These are phyloP conservation scores for Candida nonsorbophila DNA, from an alignment of 805 yeast genomes.

Conservation along the genomic window DNA sequence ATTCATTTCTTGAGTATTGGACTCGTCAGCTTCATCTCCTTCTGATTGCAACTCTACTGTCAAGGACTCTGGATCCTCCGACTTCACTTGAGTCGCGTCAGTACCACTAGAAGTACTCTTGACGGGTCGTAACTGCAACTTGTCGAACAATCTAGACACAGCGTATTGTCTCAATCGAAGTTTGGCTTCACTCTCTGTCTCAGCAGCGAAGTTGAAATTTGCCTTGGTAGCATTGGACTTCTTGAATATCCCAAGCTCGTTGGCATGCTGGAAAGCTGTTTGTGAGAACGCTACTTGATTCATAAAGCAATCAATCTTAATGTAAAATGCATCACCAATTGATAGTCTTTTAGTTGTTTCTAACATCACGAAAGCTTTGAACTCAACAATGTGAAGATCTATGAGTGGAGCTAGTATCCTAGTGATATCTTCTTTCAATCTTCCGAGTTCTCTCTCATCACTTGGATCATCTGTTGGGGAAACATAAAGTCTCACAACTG, in stretches of 20 bases:
- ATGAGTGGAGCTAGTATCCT: constrained; percentile 60
- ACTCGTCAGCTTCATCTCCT: background rate
- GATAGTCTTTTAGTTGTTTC: constrained; percentile 51
- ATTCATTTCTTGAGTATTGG: constrained; percentile 38
- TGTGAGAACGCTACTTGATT: constrained; percentile 29
- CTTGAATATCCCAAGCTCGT: constrained; percentile 7
- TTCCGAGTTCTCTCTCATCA: constrained; percentile 61
- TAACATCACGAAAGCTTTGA: constrained; percentile 54
- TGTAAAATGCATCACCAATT: constrained; percentile 70
- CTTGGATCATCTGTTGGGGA: constrained; percentile 10
- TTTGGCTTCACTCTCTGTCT: constrained; percentile 48
- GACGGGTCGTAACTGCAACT: constrained; percentile 31
- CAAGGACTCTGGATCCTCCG: constrained; percentile 14
- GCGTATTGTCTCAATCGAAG: constrained; percentile 52
- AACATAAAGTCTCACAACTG: constrained; percentile 30
- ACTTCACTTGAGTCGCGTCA: constrained; percentile 12
- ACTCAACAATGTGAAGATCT: constrained; percentile 47
- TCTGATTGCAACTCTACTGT: constrained; percentile 6
- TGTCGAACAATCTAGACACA: constrained; percentile 49
- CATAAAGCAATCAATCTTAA: constrained; percentile 66
- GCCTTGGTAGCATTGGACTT: constrained; percentile 12
- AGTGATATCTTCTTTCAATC: constrained; percentile 69
- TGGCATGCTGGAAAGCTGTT: constrained; percentile 6
- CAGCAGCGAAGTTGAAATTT: constrained; percentile 28
- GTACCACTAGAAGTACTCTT: constrained; percentile 6